Base-by-base conservation (phyloP, 176 grass and related monocot genomes). In the Bolboschoenus planiculmis region DNA sequence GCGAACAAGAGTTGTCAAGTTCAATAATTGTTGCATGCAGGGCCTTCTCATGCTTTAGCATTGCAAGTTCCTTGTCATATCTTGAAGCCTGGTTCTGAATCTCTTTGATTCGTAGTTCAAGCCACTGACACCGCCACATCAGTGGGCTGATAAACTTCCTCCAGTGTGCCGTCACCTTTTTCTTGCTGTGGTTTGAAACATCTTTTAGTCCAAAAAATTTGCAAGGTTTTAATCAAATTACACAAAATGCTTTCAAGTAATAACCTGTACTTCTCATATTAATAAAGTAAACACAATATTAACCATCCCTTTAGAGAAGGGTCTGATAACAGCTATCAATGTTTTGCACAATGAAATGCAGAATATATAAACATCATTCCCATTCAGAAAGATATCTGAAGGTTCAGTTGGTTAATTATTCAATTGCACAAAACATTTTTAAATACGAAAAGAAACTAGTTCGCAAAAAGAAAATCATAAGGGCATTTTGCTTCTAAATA, bases 21-120 rank as follows among this genome's bases (percentile, higher is more conserved):
- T 95, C 95, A 24, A 94, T 92, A 85, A 95, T 98, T 92, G 91
- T 98, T 80, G 90, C 84, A 48, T 93, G 92, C 27, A 98, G 68
- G 59, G 92, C 95, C 59, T 98, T 98, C 81, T 94, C 90, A 88
- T 90, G 90, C 81, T 93, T 91, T 58, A 93, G 85, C 71, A 86
- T 56, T 56, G 88, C 82, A 88, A 93, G 90, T 62, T 91, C 87
- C 79, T 85, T 98, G 56, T 98, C 90, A 84, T 98, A 98, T 85
- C 76, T 95, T 71, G 84, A 87, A 53, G 91, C 78, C 89, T 95
- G 95, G 54, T 78, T 85, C 34, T 90, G 87, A 50, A 94, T 79
- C 88, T 95, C 92, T 78, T 95, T 94, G 85, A 98, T 95, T 37
- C 82, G 87, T 56, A 98, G 79, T 58, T 90, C 88, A 70, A 98